Evolutionary conservation across 164 flowering plant genomes (phyloP), one percentile per base, ranked within the genome.

Genomic region (Protea cynaroides): DNA sequence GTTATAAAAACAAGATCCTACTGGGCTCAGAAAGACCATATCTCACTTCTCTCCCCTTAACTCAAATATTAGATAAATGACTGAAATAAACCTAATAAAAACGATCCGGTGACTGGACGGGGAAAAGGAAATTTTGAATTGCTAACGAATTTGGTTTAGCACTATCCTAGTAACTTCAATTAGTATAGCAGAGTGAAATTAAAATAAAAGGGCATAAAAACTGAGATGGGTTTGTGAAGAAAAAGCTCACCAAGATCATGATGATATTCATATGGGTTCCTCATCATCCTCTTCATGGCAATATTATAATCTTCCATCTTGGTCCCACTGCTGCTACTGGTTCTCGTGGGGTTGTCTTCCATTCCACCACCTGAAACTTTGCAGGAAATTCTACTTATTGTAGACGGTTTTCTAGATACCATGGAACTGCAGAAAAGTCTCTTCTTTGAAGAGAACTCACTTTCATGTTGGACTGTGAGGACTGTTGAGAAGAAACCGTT

Each of bases 251-350:
- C 97, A 24, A 93, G 84, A 71, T 90, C 92, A 55, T 93, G 98
- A 65, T 93, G 97, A 68, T 93, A 90, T 72, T 90, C 97, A 64
- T 86, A 90, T 24, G 97, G 98, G 78, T 83, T 93, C 76, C 88
- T 86, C 98, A 93, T 93, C 94, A 89, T 77, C 57, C 68, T 82
- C 87, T 84, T 93, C 97, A 93, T 93, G 24, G 86, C 91, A 0
- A 40, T 73, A 65, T 93, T 90, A 75, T 93, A 93, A 17, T 93
- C 98, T 9, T 86, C 94, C 90, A 81, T 82, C 77, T 70, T 82
- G 65, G 64, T 68, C 56, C 40, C 75, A 0, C 67, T 25, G 19
- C 53, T 25, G 22, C 64, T 62, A 9, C 68, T 66, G 53, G 59
- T 71, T 18, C 64, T 29, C 34, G 34, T 66, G 67, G 74, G 68